phyloP scores from a whole-genome alignment of 805 yeast species.

The Saccharomycopsis synnaedendra region DNA sequence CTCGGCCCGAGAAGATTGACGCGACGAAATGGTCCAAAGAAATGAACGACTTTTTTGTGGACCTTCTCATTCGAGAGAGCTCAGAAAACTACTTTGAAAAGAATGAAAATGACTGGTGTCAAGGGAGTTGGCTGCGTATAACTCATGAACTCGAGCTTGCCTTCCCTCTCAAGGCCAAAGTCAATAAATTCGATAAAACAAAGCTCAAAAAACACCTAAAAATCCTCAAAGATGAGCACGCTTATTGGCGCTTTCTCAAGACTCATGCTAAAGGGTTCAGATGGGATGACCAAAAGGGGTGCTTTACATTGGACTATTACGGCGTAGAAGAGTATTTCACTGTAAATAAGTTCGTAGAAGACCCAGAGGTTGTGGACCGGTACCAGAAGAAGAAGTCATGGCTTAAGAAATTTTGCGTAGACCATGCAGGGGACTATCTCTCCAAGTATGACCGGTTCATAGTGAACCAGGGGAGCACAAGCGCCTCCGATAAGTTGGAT shows the following conservation, averaged over 20 bases:
- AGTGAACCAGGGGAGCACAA: background rate
- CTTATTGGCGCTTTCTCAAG: slow-evolving; percentile 14
- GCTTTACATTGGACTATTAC: slow-evolving; percentile 7
- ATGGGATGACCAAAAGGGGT: slow-evolving; percentile 11
- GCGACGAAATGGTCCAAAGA: slow-evolving; percentile 15
- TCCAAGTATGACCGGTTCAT: slow-evolving; percentile 7
- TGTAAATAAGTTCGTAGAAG: slow-evolving; percentile 7
- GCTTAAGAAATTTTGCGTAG: slow-evolving; percentile 15
- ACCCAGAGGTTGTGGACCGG: slow-evolving; percentile 5
- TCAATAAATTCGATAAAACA: slow-evolving; percentile 12
- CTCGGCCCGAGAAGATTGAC: slow-evolving; percentile 3
- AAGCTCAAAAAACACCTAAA: slow-evolving; percentile 14
- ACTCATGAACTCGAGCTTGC: slow-evolving; percentile 11
- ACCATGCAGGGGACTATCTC: slow-evolving; percentile 10
- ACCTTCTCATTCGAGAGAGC: slow-evolving; percentile 9
- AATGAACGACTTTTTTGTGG: slow-evolving; percentile 13
- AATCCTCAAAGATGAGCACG: slow-evolving; percentile 12
- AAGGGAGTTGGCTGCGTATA: slow-evolving; percentile 11
- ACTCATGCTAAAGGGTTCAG: slow-evolving; percentile 10
- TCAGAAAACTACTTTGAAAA: slow-evolving; percentile 11
- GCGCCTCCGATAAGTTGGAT: background rate
- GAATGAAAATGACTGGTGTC: slow-evolving; percentile 15
- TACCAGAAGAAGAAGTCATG: slow-evolving; percentile 10
- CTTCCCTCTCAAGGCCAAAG: slow-evolving; percentile 14
- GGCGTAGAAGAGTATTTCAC: slow-evolving; percentile 13